Evolutionary conservation across 768 basidiomycete genomes (phyloP).

Genomic region (Mycena galericulata): DNA sequence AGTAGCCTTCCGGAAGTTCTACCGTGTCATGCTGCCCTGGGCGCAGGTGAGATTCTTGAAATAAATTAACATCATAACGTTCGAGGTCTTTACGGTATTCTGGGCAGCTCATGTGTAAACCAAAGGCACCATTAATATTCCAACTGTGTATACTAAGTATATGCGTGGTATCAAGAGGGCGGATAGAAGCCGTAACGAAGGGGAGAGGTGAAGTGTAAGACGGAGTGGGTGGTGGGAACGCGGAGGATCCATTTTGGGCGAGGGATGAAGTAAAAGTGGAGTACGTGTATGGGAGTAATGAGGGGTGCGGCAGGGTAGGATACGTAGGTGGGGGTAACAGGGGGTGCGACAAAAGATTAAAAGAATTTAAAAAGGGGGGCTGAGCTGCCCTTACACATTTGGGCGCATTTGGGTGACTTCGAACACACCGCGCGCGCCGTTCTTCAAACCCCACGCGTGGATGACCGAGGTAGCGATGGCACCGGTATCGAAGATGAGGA

Average conservation of each 20-base stretch:
- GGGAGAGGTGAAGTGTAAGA: not conserved
- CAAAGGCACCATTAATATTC: too few species aligned
- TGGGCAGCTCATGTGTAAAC: too few species aligned
- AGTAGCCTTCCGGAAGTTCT: too few species aligned
- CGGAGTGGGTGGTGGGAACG: not conserved
- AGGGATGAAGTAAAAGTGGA: not conserved
- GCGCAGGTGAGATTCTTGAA: too few species aligned
- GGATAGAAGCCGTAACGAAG: not conserved
- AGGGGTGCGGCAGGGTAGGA: too few species aligned
- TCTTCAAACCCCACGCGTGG: not conserved
- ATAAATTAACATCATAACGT: too few species aligned
- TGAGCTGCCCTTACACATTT: constrained; percentile 20
- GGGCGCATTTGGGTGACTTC: not conserved
- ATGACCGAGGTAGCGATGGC: not conserved
- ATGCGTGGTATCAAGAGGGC: too few species aligned
- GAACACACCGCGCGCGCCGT: not conserved
- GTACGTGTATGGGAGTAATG: not conserved
- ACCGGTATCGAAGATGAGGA: not conserved
- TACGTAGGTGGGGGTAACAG: not conserved
- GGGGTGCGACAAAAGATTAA: not conserved
- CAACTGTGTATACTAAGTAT: too few species aligned
- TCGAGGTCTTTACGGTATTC: too few species aligned
- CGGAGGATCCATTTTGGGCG: not conserved
- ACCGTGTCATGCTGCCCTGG: too few species aligned
- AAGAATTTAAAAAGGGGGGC: not conserved